phyloP scores from a whole-genome alignment of 345 rosid genomes.

The Gossypium herbaceum region DNA sequence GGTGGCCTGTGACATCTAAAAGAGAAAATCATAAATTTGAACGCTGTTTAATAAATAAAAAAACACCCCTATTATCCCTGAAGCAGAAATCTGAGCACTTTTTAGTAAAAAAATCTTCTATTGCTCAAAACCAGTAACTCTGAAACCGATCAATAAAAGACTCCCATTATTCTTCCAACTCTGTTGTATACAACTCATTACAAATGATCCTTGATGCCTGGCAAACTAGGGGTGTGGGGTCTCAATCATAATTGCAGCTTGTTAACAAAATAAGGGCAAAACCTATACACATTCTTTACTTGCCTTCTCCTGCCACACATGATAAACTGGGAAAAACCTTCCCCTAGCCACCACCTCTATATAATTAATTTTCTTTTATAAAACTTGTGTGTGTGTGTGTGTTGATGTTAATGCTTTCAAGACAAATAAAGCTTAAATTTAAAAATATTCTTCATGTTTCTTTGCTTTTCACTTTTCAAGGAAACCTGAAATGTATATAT shows the following conservation, averaged over 20 bases:
- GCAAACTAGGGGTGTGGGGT: neutral
- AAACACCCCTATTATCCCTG: neutral
- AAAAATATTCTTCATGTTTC: neutral
- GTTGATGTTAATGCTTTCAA: neutral
- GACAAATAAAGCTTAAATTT: neutral
- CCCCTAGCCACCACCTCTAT: neutral
- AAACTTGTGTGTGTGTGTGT: neutral
- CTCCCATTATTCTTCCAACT: neutral
- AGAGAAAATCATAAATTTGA: neutral
- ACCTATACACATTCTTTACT: neutral
- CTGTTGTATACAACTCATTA: neutral
- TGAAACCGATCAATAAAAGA: neutral
- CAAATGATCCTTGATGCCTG: neutral
- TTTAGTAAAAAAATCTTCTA: neutral
- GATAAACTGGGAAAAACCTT: neutral
- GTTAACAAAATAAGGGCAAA: neutral
- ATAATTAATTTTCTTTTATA: neutral
- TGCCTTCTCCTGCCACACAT: neutral
- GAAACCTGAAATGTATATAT: neutral
- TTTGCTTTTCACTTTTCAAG: neutral
- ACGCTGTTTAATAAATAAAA: neutral
- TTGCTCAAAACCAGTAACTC: neutral
- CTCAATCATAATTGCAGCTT: neutral
- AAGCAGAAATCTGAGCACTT: neutral
- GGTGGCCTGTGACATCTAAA: neutral